A percentile compares a stretch with the other conserved stretches of the same genome.
phyloP scores from a whole-genome alignment of 139 green algal genomes.

The Ettlia oleoabundans region DNA sequence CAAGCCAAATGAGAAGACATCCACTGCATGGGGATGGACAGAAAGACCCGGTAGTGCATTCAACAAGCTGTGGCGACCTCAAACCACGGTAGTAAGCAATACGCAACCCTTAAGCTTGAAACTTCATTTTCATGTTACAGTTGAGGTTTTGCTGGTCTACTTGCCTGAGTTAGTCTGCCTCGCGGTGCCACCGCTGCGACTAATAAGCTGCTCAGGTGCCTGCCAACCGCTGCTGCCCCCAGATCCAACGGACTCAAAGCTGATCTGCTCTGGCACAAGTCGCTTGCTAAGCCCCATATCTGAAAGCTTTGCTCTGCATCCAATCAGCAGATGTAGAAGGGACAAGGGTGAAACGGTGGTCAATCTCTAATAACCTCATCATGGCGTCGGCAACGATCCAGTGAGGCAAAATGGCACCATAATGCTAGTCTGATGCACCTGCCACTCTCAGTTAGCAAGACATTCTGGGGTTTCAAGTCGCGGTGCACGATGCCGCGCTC shows the following conservation, averaged over 20 bases:
- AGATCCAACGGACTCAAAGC: constrained; percentile 79
- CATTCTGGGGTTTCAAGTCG: constrained; percentile 94
- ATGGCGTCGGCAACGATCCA: not conserved
- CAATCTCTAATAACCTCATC: no score
- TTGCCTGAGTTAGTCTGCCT: constrained; percentile 40
- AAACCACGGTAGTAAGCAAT: not conserved
- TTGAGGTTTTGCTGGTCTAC: not conserved
- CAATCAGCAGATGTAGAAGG: no score
- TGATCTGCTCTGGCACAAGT: constrained; percentile 81
- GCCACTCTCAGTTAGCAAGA: constrained; percentile 84
- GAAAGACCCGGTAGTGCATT: no score
- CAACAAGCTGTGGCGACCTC: not conserved
- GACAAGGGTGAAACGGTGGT: no score
- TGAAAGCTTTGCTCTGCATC: constrained; percentile 84
- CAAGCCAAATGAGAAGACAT: constrained; percentile 95
- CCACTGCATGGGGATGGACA: constrained; percentile 63
- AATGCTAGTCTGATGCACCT: no score
- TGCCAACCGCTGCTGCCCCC: constrained; percentile 96
- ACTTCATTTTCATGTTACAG: not conserved
- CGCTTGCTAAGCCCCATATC: constrained; percentile 98
- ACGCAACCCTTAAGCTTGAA: not conserved
- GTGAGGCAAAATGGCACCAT: no score
- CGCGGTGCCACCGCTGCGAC: constrained; percentile 37
- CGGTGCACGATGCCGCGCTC: constrained; percentile 86
- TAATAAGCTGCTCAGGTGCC: constrained; percentile 91